Conservation (phyloP, 225 moss, liverwort and hornwort genomes). For the Straminergon stramineum region DNA sequence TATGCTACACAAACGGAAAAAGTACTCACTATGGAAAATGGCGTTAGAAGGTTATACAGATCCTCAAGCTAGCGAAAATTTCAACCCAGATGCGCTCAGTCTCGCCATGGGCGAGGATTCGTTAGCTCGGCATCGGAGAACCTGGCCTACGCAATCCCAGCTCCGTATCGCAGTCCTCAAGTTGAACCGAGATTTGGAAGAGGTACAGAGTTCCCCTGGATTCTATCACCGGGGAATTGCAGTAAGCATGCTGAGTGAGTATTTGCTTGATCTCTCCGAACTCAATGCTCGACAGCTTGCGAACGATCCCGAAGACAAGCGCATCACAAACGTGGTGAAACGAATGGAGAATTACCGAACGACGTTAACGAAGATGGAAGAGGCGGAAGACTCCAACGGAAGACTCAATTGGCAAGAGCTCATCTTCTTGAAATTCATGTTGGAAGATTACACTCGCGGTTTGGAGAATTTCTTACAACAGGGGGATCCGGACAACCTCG, state of each 20-base stretch:
- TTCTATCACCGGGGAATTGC: conserved; percentile 8
- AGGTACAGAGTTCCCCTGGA: background rate
- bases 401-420: conserved; percentile 12
- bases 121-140: background rate
- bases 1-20: background rate
- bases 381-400: background rate
- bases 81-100: background rate
- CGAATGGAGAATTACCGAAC: conserved; percentile 4
- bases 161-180: conserved; percentile 10
- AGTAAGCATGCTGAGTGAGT: conserved; percentile 19
- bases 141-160: conserved; percentile 5
- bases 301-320: background rate
- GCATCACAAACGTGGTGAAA: background rate
- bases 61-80: background rate
- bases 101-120: background rate
- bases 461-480: background rate
- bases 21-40: background rate
- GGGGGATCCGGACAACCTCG: background rate
- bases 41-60: background rate
- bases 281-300: background rate
- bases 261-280: conserved; percentile 1
- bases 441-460: conserved; percentile 21
- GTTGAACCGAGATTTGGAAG: conserved; percentile 9
- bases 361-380: conserved; percentile 3
- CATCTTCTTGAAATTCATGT: conserved; percentile 5